phyloP scores from a whole-genome alignment of 2,329 filamentous ascomycete genomes.

The Corynespora cassiicola region DNA sequence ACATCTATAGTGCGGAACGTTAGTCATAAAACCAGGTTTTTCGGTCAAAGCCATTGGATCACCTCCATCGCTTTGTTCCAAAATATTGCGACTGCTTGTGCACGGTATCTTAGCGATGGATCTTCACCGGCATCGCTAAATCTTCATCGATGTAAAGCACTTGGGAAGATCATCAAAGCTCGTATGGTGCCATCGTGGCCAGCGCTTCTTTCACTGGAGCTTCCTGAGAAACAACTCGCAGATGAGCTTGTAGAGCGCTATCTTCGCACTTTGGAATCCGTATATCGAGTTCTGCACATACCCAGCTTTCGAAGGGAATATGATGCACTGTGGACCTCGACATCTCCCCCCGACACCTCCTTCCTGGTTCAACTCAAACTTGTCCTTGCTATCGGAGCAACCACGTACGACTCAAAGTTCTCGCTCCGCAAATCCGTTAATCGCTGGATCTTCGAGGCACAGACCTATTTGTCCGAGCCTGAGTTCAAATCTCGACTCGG shows the following conservation, averaged over 20 bases:
- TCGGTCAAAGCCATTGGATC: constrained; percentile 66
- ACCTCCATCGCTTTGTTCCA: no score
- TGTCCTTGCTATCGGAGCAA: constrained; percentile 63
- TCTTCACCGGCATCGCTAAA: constrained; percentile 48
- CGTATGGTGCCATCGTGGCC: constrained; percentile 58
- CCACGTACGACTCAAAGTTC: constrained; percentile 58
- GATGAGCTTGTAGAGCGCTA: constrained; percentile 60
- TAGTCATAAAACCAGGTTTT: constrained; percentile 62
- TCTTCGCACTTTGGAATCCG: constrained; percentile 54
- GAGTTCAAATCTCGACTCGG: constrained; percentile 60
- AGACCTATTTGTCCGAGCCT: constrained; percentile 62
- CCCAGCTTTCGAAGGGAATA: constrained; percentile 59
- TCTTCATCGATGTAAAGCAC: constrained; percentile 59
- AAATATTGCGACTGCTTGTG: no score
- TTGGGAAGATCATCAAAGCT: constrained; percentile 61
- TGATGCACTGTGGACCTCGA: constrained; percentile 56
- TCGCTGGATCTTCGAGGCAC: constrained; percentile 65
- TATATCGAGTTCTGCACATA: constrained; percentile 60
- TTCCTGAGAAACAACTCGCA: constrained; percentile 56
- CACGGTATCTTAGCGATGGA: no score
- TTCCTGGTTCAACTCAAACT: constrained; percentile 66
- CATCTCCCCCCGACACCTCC: constrained; percentile 36
- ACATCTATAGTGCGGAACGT: constrained; percentile 53
- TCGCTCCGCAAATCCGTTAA: constrained; percentile 57
- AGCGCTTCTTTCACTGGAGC: constrained; percentile 43